Percentiles rank a stretch among this genome's conserved stretches.
Conservation (phyloP, 805 yeast species). For the Metschnikowia chrysomelidarum region DNA sequence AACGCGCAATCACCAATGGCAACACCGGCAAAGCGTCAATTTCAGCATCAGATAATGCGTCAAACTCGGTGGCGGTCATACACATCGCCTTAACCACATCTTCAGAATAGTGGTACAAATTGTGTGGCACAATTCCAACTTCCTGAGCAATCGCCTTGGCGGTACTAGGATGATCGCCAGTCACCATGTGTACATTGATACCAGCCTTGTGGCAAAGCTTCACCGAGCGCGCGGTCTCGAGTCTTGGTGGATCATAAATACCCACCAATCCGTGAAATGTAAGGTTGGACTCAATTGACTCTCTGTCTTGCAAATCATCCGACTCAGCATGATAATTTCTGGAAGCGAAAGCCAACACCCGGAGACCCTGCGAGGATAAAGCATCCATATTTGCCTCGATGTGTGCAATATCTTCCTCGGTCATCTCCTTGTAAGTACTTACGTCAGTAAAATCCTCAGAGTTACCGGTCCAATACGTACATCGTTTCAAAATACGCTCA, state of each 20-base stretch:
- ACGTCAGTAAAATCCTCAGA: constrained; percentile 19
- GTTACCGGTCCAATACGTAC: constrained; percentile 20
- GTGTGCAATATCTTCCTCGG: constrained; percentile 15
- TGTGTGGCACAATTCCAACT: constrained; percentile 28
- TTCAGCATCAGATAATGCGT: constrained; percentile 55
- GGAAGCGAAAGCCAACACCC: constrained; percentile 22
- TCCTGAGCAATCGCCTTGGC: constrained; percentile 24
- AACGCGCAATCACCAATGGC: constrained; percentile 77
- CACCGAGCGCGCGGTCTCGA: constrained; percentile 21
- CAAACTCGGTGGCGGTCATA: constrained; percentile 74
- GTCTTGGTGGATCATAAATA: constrained; percentile 22
- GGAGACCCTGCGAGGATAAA: constrained; percentile 20
- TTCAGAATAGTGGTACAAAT: constrained; percentile 53
- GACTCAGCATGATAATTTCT: constrained; percentile 13
- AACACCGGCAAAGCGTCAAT: constrained; percentile 61
- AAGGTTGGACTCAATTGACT: constrained; percentile 18
- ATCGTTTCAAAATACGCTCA: constrained; percentile 18
- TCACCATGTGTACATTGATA: constrained; percentile 22
- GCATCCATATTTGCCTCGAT: constrained; percentile 22
- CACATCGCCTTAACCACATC: constrained; percentile 64
- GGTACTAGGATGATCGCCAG: constrained; percentile 23
- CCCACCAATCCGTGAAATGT: constrained; percentile 22
- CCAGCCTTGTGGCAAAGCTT: constrained; percentile 22
- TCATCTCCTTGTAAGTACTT: constrained; percentile 14
- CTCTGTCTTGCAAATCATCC: constrained; percentile 18